Base-by-base conservation (phyloP, 2,329 filamentous ascomycete species). In the Fusarium denticulatum region DNA sequence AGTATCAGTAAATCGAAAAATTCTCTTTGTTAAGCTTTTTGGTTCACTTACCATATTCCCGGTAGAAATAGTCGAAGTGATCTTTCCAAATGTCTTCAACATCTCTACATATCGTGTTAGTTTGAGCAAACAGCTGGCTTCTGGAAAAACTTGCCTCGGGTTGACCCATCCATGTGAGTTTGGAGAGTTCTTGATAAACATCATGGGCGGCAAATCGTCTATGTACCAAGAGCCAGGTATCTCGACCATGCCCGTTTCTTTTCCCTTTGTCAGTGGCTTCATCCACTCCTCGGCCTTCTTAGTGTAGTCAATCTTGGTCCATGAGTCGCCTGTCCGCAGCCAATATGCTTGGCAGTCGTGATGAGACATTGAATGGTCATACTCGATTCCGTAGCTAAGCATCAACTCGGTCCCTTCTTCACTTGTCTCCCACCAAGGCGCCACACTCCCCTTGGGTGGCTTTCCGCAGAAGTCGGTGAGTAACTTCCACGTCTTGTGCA, bases 391-490 rank as follows among this genome's bases (percentile, higher is more conserved):
- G 76, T 93, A 92, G 72, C 85, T 86, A 24, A 92, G 85, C 73
- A 93, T 83, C 26, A 93, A 81, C 72, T 92, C 88, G 1, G 89
- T 88, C 32, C 91, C 91, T 78, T 94, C 92, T 72, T 89, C 87
- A 65, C 88, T 90, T 3, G 89, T 90, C 78, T 94, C 92, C 92
- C 92, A 95, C 86, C 84, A 95, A 0, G 93, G 93, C 3, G 92
- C 92, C 0, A 94, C 92, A 43, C 88, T 91, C 3, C 93, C 93
- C 3, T 91, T 84, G 0, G 93, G 93, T 3, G 90, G 91, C 81
- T 93, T 93, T 3, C 66, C 91, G 43, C 76, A 77, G 50, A 95
- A 92, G 3, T 92, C 89, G 0, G 90, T 93, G 45, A 94, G 86
- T 80, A 94, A 85, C 36, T 87, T 87, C 80, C 91, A 94, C 15